Evolutionary conservation across 2,329 filamentous ascomycete species (phyloP), one percentile per base, ranked within the genome.

Genomic region (Lizonia empirigonia): DNA sequence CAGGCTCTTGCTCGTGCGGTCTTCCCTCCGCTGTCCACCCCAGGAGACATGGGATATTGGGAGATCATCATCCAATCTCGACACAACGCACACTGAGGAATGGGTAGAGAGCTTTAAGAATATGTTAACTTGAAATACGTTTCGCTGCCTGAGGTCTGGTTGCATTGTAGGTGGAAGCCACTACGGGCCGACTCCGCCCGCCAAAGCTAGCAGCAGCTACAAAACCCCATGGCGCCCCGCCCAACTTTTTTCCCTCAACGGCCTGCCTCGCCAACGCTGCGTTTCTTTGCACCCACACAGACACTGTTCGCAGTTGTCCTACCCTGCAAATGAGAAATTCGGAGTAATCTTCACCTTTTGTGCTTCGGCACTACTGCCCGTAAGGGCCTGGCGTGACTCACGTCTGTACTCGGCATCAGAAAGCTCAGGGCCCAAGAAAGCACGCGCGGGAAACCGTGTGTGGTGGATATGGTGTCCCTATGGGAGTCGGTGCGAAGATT

Each of bases 401-500:
- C 87, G 89, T 84, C 82, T 90, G 89, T 88, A 90, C 62, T 81
- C 80, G 89, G 88, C 89, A 94, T 92, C 88, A 93, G 90, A 93
- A 91, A 93, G 64, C 82, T 80, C 84, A 87, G 88, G 89, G 85
- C 76, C 70, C 63, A 66, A 57, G 55, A 63, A 62, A 51, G 58
- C 34, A 50, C 39, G 65, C 61, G 57, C 65, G 66, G 58, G 53
- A 56, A 59, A 39, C 39, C 53, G 59, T 44, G 56, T 50, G 50
- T 44, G 53, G 45, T 59, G 38, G 60, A 58, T 67, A 64, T 67
- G 66, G 69, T 63, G 65, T 81, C 80, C 85, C 88, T 89, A 86
- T 94, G 90, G 90, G 88, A 90, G 90, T 85, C 87, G 82, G 88
- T 91, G 89, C 89, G 89, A 89, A 93, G 90, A 92, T 93, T 86